Evolutionary conservation across 2,329 filamentous ascomycete genomes (phyloP), one percentile per base, ranked within the genome.

Genomic region (Aschersonia sp.): DNA sequence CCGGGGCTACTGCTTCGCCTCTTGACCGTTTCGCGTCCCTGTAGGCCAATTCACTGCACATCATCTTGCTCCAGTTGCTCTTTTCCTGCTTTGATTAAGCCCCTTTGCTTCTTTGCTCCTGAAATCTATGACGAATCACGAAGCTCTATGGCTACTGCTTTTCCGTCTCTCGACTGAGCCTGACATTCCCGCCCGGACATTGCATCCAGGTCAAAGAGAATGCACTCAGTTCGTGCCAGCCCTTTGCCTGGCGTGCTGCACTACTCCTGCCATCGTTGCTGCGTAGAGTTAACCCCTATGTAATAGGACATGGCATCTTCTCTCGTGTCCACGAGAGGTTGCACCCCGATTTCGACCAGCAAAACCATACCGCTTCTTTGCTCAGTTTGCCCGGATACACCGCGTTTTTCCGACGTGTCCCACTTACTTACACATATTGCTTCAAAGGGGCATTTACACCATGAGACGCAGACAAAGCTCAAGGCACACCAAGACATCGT

Each of bases 401-500:
- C 87, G 40, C 76, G 68, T 32, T 96, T 96, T 67, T 94, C 87
- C 48, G 90, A 97, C 64, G 73, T 88, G 43, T 95, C 89, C 35
- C 90, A 96, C 63, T 72, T 96, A 39, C 77, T 97, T 59, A 97
- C 90, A 10, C 90, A 97, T 60, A 79, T 96, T 52, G 80, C 85
- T 50, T 96, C 89, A 53, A 96, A 96, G 62, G 84, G 85, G n/a
- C 90, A 97, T 62, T 70, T 96, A 35, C 81, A 87, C 50, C 78
- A 87, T 60, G 81, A 86, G 57, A 94, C 89, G 68, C 87, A 87
- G 58, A 74, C 87, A 46, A 82, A 87, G 57, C 78, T 95, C 54
- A 78, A 77, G 49, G 78, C 82, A 48, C 75, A 79, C 47, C 72
- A 76, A 43, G 84, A 94, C 51, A 63, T 72, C n/a, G 67, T 68